Percentiles rank a stretch among this genome's conserved stretches.
phyloP scores from a whole-genome alignment of 495 filamentous ascomycete genomes.

The Xylaria flabelliformis region DNA sequence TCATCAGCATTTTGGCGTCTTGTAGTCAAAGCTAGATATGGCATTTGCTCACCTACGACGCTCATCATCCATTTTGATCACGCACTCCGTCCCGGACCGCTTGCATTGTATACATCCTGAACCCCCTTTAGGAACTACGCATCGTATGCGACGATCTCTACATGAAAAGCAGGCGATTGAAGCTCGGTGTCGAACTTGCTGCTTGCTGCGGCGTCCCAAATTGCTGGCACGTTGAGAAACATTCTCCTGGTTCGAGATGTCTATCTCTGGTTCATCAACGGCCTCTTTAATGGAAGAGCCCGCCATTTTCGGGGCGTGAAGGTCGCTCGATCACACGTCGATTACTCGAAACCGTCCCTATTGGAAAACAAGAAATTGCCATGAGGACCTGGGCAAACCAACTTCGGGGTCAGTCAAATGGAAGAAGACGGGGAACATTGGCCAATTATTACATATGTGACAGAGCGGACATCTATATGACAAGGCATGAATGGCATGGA shows the following conservation, averaged over 20 bases:
- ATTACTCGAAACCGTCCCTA: constrained; percentile 15
- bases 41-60: constrained; percentile 49
- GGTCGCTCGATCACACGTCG: background rate
- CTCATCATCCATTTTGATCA: constrained; percentile 65
- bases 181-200: constrained; percentile 47
- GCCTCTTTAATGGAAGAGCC: constrained; percentile 5
- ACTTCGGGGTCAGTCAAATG: constrained; percentile 16
- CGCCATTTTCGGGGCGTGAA: constrained; percentile 8
- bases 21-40: background rate
- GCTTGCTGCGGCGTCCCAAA: constrained; percentile 38
- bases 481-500: constrained; percentile 11
- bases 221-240: constrained; percentile 34
- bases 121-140: constrained; percentile 59
- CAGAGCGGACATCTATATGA: constrained; percentile 4
- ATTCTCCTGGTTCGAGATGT: constrained; percentile 40
- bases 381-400: constrained; percentile 18
- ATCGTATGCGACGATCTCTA: constrained; percentile 61
- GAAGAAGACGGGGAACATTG: constrained; percentile 18
- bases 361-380: constrained; percentile 19
- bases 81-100: constrained; percentile 55
- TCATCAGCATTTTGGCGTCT: background rate
- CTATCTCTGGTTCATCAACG: constrained; percentile 25
- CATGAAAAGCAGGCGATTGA: constrained; percentile 51
- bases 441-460: constrained; percentile 21
- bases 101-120: constrained; percentile 61